Evolutionary conservation across 2,329 filamentous ascomycete species (phyloP).

Genomic region (Fusarium sororula): DNA sequence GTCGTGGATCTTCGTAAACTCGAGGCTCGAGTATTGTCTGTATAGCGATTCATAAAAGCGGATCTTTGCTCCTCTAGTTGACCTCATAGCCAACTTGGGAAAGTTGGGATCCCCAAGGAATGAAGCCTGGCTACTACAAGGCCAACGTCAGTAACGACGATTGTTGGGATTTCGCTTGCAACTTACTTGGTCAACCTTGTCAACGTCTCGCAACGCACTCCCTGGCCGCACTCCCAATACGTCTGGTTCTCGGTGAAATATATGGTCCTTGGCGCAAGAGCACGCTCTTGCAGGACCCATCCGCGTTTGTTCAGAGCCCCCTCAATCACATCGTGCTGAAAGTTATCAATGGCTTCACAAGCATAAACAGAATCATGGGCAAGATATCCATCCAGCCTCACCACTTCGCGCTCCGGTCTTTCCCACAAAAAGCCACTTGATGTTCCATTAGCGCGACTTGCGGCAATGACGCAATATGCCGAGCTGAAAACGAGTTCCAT

Average conservation of each 20-base stretch:
- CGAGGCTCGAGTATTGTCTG: slow-evolving; percentile 23
- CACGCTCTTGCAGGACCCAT: slow-evolving; percentile 17
- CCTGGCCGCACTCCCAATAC: slow-evolving; percentile 33
- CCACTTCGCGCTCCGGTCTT: background rate
- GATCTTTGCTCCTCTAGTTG: slow-evolving; percentile 20
- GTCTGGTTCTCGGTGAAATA: slow-evolving; percentile 28
- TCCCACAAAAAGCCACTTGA: slow-evolving; percentile 7
- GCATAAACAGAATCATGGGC: background rate
- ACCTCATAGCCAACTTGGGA: slow-evolving; percentile 1
- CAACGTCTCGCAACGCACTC: slow-evolving; percentile 25
- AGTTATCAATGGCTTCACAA: slow-evolving; percentile 25
- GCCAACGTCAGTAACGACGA: background rate
- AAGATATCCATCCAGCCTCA: background rate
- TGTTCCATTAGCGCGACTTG: background rate
- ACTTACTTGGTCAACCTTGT: slow-evolving; percentile 27
- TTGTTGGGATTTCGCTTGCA: background rate
- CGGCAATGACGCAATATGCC: slow-evolving; percentile 1
- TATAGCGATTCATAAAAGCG: slow-evolving; percentile 28
- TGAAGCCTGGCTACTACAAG: slow-evolving; percentile 5
- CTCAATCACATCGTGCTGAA: slow-evolving; percentile 21
- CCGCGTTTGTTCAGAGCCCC: slow-evolving; percentile 8
- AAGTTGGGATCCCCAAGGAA: slow-evolving; percentile 36
- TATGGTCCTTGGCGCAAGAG: slow-evolving; percentile 27
- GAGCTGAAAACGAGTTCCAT: slow-evolving; percentile 4
- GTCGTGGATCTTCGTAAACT: slow-evolving; percentile 17